Base-by-base conservation (phyloP, 1,284 basidiomycete species). In the Ustanciosporium gigantosporum region DNA sequence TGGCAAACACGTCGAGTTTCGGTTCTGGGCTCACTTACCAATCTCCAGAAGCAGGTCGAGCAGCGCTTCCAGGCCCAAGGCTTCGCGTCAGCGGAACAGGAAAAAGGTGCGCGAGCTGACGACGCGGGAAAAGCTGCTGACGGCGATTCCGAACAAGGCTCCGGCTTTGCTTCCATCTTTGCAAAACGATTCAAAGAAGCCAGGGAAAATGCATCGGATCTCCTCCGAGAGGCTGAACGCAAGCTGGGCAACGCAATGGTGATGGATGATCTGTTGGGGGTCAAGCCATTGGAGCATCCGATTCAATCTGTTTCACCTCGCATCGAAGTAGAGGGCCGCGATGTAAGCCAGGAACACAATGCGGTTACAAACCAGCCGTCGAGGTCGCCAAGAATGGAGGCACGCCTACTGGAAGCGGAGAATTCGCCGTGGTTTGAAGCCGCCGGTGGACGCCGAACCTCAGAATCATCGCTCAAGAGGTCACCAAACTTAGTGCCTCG, bases 191-290 rank as follows among this genome's bases (percentile, higher is more conserved):
- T 65, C 47, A 55, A 52, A 14, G 50, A 59, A 36, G 61, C 61
- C 0, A 37, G 44, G 3, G 31, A 46, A 5, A 48, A 48, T 23
- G 61, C 61, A 0, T 50, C 43, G 5, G 61, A 65, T 19, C 20
- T 65, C 8, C 45, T 65, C 5, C 29, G 41, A 1, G 55, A 59
- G 27, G 61, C 56, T 0, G 61, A 65, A n/a, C 29, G 51, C 7
- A 58, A 59, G 16, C 34, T 65, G 9, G 61, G 61, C 17, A 58
- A 50, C 19, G 61, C 61, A 9, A 55, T 65, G 56, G 56, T 51
- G 17, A 46, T 65, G 14, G 61, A 65, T 14, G 61, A 65, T 2
- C 34, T 65, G 2, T 31, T 64, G 2, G 38, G 41, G 22, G 7
- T 38, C 41, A 24, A 29, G 8, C 24, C 16, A 7, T 14, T 15